Percentiles rank a stretch among this genome's conserved stretches.
These are phyloP conservation scores for Albugo candida DNA, from an alignment of 352 stramenopile species.

Conservation along the genomic window DNA sequence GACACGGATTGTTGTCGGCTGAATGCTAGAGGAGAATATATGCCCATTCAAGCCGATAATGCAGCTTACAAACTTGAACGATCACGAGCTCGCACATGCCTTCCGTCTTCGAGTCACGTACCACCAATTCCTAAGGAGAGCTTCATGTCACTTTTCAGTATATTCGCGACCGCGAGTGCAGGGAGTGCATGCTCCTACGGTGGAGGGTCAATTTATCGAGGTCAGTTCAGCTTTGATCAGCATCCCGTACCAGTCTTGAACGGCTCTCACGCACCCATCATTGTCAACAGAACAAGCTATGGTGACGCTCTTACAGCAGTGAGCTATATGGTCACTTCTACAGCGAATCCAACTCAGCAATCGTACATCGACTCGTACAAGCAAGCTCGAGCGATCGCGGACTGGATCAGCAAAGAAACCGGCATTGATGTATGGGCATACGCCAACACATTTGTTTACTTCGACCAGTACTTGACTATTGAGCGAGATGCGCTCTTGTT, in stretches of 20 bases:
- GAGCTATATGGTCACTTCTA: constrained; percentile 45
- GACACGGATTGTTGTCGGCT: constrained; percentile 48
- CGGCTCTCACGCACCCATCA: constrained; percentile 12
- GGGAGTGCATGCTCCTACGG: constrained; percentile 29
- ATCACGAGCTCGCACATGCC: constrained; percentile 16
- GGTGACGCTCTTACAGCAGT: constrained; percentile 34
- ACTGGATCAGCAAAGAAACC: constrained; percentile 44
- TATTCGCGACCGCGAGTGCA: constrained; percentile 30
- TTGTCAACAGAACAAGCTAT: constrained; percentile 26
- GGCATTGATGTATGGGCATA: constrained; percentile 54
- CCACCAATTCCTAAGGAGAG: constrained; percentile 22
- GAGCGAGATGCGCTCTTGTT: constrained; percentile 27
- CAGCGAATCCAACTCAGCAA: constrained; percentile 26
- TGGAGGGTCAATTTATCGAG: constrained; percentile 36
- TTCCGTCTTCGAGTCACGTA: constrained; percentile 13
- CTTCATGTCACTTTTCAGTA: constrained; percentile 54
- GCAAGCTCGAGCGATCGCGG: constrained; percentile 29
- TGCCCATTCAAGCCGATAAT: constrained; percentile 18
- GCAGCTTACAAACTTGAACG: constrained; percentile 23
- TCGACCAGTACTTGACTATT: constrained; percentile 52
- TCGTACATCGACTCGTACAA: constrained; percentile 36
- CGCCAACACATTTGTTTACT: constrained; percentile 33
- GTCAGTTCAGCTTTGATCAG: constrained; percentile 46
- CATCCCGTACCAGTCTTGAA: constrained; percentile 18
- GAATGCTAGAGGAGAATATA: constrained; percentile 22